These are phyloP conservation scores for Arxiozyma bovina DNA, from an alignment of 1,139 yeast species.

Conservation along the genomic window DNA sequence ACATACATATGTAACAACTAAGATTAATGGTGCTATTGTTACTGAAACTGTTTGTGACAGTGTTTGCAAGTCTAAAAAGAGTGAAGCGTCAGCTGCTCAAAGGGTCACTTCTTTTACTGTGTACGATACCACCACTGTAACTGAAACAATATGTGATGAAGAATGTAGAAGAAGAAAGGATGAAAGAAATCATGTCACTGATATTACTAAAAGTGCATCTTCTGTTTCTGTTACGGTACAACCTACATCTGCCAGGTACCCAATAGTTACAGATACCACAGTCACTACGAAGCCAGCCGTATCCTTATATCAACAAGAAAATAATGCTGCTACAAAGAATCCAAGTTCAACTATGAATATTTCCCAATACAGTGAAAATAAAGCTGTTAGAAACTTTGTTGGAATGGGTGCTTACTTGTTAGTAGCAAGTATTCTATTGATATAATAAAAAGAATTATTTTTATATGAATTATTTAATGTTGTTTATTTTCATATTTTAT, in stretches of 20 bases:
- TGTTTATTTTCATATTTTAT: not conserved
- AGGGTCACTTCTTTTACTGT: not conserved
- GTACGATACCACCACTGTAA: not conserved
- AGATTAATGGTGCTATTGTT: not conserved
- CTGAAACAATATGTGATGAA: conserved; percentile 2
- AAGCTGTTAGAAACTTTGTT: not conserved
- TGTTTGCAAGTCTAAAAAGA: not conserved
- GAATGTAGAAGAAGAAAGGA: not conserved
- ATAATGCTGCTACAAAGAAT: not conserved
- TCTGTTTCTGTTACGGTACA: not conserved
- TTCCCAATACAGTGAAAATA: not conserved
- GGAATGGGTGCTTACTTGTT: not conserved
- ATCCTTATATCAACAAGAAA: not conserved
- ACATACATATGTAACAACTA: too few relatives aligned
- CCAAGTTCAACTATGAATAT: not conserved
- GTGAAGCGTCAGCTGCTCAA: not conserved
- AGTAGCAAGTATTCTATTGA: not conserved
- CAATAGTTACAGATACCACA: not conserved
- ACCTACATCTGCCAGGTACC: not conserved
- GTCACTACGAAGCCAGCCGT: not conserved
- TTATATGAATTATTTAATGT: not conserved
- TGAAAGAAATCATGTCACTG: not conserved
- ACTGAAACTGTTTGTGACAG: not conserved
- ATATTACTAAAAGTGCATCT: not conserved
- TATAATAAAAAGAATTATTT: too few relatives aligned